These are phyloP conservation scores for Tremellales sp. DNA, from an alignment of 1,284 basidiomycete genomes.

Conservation along the genomic window DNA sequence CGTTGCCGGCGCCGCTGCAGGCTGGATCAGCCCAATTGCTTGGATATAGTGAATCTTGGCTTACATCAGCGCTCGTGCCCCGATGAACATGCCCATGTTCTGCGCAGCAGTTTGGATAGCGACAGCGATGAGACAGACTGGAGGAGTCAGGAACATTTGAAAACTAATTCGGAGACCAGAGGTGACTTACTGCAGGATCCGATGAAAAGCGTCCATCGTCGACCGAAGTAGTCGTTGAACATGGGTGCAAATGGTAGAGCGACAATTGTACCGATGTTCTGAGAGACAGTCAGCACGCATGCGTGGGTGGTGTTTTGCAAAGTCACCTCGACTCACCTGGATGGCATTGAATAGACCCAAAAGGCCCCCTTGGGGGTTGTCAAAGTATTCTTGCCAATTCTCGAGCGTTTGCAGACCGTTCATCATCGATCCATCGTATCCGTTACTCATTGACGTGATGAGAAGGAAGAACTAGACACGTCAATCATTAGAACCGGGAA, in stretches of 20 bases:
- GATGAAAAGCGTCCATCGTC: constrained; percentile 23
- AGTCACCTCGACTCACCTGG: constrained; percentile 3
- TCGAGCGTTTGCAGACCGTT: constrained; percentile 2
- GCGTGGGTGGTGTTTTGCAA: too few relatives aligned
- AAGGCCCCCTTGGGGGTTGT: constrained; percentile 16
- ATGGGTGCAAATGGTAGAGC: constrained; percentile 38
- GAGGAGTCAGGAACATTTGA: too few relatives aligned
- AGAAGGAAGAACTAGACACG: constrained; percentile 21
- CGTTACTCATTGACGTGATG: constrained; percentile 30
- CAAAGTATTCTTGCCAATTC: constrained; percentile 9
- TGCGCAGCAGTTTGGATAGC: constrained; percentile 45
- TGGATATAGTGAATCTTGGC: too few relatives aligned
- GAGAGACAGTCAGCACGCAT: background rate
- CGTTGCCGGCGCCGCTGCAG: constrained; percentile 22
- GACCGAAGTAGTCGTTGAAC: constrained; percentile 18
- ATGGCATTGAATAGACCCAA: constrained; percentile 29
- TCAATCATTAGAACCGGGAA: background rate
- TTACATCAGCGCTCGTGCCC: constrained; percentile 52
- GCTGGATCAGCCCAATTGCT: too few relatives aligned
- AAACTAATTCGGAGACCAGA: too few relatives aligned
- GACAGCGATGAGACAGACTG: constrained; percentile 30
- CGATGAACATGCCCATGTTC: constrained; percentile 66
- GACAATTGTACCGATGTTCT: constrained; percentile 14
- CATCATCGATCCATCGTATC: constrained; percentile 11
- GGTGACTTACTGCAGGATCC: constrained; percentile 12